Evolutionary conservation across 1,284 basidiomycete species (phyloP), one percentile per base, ranked within the genome.

Genomic region (Gastroboletus turbinatus): DNA sequence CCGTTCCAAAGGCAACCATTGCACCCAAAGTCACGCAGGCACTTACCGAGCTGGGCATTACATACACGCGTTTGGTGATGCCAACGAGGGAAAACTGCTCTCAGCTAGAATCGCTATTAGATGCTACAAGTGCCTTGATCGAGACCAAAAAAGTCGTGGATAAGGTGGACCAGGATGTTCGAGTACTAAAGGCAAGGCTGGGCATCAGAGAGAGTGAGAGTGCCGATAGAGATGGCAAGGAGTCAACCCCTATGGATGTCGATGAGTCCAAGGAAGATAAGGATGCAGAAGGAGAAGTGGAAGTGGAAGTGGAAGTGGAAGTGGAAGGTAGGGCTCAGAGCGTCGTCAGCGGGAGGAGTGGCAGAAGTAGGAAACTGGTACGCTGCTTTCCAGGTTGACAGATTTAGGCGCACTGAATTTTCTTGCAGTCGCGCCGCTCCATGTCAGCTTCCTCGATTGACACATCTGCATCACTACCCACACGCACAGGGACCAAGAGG

Each of bases 121-220:
- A 86, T 5, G 84, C 90, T 1, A 83, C 91, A 0, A 80, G 80
- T 4, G 77, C 83, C 17, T 73, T 97, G 62, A 79, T 96, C 16
- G 94, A 98, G 62, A 87, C 87, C 61, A 97, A 96, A 78, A 88
- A 90, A 63, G 78, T 86, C n/a, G 82, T 92, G 23, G 94, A 97
- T 70, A 84, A 88, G 64, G 82, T 89, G 9, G 91, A 95, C 32
- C 87, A 90, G 67, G 95, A 98, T 64, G 83, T 94, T 43, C 75
- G 84, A 52, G 82, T 89, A 4, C 68, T 88, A 58, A 86, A 83
- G 65, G 82, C 80, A 50, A 83, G 90, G 56, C 73, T 90, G 29
- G 85, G 84, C n/a, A 75, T 82, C 61, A 75, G 78, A 52, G 79
- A 76, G 46, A 76, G 75, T 48, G 78, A 77, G 53, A 74, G 64